These are phyloP conservation scores for Suillus spraguei DNA, from an alignment of 768 basidiomycete species.

Conservation along the genomic window DNA sequence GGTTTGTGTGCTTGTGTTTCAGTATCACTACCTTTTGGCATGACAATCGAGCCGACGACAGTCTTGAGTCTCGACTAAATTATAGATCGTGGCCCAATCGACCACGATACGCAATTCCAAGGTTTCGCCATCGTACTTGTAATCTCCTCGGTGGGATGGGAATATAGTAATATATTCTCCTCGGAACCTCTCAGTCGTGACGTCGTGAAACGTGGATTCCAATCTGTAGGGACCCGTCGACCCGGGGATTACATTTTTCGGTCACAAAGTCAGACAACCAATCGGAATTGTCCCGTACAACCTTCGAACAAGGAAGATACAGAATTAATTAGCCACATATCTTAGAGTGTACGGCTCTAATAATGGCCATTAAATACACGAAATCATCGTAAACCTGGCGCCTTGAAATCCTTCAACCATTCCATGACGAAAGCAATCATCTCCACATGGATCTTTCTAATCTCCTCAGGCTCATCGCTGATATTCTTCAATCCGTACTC, in stretches of 20 bases:
- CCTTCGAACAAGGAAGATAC: background rate
- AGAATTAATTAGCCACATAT: background rate
- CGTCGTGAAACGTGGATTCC: background rate
- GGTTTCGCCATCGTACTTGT: no score
- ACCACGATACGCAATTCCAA: background rate
- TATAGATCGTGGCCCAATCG: background rate
- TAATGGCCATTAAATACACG: background rate
- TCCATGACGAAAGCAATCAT: conserved; percentile 76
- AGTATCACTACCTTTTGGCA: no score
- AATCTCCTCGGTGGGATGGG: background rate
- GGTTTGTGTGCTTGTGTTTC: no score
- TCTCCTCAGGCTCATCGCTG: conserved; percentile 70
- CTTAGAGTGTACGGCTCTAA: background rate
- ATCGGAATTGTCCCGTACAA: background rate
- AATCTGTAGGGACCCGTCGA: background rate
- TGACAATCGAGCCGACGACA: no score
- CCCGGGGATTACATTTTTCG: no score
- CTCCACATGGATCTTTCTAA: conserved; percentile 77
- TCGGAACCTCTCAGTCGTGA: background rate
- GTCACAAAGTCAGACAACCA: background rate
- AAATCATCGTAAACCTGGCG: background rate
- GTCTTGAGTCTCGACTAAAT: no score
- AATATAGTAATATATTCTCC: background rate
- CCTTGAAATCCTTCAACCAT: conserved; percentile 62
- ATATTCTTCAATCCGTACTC: conserved; percentile 73